phyloP scores from a whole-genome alignment of 495 filamentous ascomycete species.

The Aspergillus ostianus region DNA sequence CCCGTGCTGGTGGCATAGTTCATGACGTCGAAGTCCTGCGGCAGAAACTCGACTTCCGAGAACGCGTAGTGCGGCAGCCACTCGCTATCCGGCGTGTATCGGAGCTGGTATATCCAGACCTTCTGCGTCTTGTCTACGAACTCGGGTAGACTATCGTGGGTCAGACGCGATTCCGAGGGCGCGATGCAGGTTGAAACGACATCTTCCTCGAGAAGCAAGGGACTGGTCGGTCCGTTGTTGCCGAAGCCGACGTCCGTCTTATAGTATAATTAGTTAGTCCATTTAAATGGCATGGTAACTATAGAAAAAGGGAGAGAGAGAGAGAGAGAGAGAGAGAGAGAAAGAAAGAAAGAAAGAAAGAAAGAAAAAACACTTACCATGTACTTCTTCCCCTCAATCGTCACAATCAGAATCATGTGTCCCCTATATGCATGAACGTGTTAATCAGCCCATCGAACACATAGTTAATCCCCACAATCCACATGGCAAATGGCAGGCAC shows the following conservation, averaged over 20 bases:
- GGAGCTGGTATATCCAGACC: constrained; percentile 60
- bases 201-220: constrained; percentile 50
- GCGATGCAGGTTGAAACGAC: constrained; percentile 40
- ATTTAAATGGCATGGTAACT: neutral
- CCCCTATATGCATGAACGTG: constrained; percentile 13
- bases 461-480: no score
- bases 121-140: constrained; percentile 44
- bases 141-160: constrained; percentile 41
- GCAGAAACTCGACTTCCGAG: constrained; percentile 57
- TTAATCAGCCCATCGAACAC: no score
- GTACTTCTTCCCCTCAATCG: constrained; percentile 51
- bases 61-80: constrained; percentile 62
- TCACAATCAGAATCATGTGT: constrained; percentile 70
- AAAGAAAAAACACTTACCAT: constrained; percentile 29
- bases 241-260: constrained; percentile 75
- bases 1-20: constrained; percentile 49
- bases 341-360: neutral
- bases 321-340: neutral
- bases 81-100: constrained; percentile 38
- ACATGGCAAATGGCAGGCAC: no score
- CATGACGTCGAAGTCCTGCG: constrained; percentile 59
- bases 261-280: constrained; percentile 7
- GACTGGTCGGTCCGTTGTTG: constrained; percentile 50
- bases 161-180: constrained; percentile 48
- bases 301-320: neutral